Base-by-base conservation (phyloP, 2,329 filamentous ascomycete species). In the Exophiala spinifera region DNA sequence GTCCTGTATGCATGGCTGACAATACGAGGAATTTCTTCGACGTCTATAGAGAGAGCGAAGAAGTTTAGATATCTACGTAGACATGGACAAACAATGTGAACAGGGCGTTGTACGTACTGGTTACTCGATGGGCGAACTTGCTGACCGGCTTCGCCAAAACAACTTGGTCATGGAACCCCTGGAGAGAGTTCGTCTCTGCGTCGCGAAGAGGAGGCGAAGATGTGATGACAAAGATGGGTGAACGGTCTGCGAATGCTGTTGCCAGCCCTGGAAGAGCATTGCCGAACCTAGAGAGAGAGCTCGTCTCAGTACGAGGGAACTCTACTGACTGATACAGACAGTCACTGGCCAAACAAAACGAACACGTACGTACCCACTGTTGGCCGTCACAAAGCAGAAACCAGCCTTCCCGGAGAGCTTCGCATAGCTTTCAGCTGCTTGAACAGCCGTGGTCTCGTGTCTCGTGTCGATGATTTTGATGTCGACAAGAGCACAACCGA, bases 361-460 rank as follows among this genome's bases (percentile, higher is more conserved):
- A 10, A 31, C 6, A 31, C 8, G 3, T 7, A 10, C 28, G 11
- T 56, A 75, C 74, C 74, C 74, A 56, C 74, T 77, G 47, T 77
- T 77, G 0, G 75, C 74, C 10, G 75, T 77, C 1, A 77, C 70
- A 51, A 78, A 77, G 53, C 71, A 74, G n/a, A 72, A 70, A 8
- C 73, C 75, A 8, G 73, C 69, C 51, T 73, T 74, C 1, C 69
- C 69, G n/a, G 66, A 70, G 42, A 76, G 64, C 57, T 74, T 76
- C 1, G 72, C 66, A 61, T 77, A 77, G 6, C 70, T 71, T 60
- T 77, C 74, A 0, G 75, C 75, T 6, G 75, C 76, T 60, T 77
- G 74, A 2, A 78, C 72, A 11, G 75, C 75, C 13, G 72, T 72
- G 1, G 75, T 75, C 59, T 78, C 75, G 59, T 78, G 76, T 39